Conservation (phyloP, 2,329 filamentous ascomycete species). For the Aureobasidium lini region DNA sequence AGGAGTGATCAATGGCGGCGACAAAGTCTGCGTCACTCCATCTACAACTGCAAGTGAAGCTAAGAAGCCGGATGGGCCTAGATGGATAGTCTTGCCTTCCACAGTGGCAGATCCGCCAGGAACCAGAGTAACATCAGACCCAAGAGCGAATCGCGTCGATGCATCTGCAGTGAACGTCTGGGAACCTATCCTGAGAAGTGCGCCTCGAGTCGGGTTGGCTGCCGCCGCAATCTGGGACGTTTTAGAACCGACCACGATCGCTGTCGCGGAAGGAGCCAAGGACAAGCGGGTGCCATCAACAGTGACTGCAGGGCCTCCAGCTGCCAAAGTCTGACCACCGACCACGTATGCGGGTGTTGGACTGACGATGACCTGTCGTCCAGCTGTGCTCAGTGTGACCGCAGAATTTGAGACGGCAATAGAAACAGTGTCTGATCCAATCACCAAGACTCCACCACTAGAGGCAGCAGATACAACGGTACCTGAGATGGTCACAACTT, state of each 20-base stretch:
- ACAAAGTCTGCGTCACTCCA: constrained; percentile 29
- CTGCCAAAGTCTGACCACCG: constrained; percentile 28
- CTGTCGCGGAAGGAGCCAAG: constrained; percentile 29
- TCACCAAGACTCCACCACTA: constrained; percentile 16
- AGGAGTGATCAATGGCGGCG: constrained; percentile 24
- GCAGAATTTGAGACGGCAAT: not conserved
- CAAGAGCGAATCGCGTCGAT: constrained; percentile 39
- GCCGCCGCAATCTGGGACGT: constrained; percentile 19
- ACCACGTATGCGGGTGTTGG: constrained; percentile 28
- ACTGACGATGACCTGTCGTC: constrained; percentile 20
- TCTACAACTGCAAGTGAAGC: constrained; percentile 35
- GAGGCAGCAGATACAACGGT: constrained; percentile 16
- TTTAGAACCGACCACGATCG: constrained; percentile 25
- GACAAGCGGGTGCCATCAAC: constrained; percentile 29
- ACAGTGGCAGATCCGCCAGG: constrained; percentile 33
- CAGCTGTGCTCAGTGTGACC: constrained; percentile 5
- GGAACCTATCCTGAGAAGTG: constrained; percentile 32
- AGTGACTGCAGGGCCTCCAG: constrained; percentile 29
- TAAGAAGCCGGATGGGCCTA: constrained; percentile 25
- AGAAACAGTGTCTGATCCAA: constrained; percentile 18
- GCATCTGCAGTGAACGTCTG: constrained; percentile 37
- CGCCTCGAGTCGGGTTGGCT: constrained; percentile 19
- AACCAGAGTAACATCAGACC: constrained; percentile 28
- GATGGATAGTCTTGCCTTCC: constrained; percentile 33
- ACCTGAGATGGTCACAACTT: constrained; percentile 20